Percentiles rank a stretch among this genome's conserved stretches.
Evolutionary conservation across 805 yeast genomes (phyloP).

Genomic region (Huiozyma sinensis): DNA sequence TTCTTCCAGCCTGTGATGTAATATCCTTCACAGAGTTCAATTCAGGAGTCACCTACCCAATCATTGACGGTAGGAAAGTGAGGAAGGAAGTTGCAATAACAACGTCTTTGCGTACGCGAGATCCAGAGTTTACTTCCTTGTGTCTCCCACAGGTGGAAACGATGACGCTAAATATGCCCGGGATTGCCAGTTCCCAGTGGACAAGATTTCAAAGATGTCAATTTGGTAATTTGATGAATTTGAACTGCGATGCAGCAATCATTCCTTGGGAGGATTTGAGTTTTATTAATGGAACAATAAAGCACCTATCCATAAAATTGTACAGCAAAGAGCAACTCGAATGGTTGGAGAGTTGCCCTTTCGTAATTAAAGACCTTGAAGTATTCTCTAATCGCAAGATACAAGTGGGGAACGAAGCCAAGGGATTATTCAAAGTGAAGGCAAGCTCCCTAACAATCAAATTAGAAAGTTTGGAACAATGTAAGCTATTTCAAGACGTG

Average conservation of each 20-base stretch:
- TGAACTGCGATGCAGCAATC: constrained; percentile 9
- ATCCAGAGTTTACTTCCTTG: constrained; percentile 11
- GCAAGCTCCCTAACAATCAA: constrained; percentile 3
- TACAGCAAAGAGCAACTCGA: constrained; percentile 9
- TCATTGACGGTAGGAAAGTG: constrained; percentile 15
- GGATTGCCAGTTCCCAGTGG: constrained; percentile 3
- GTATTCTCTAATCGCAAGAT: neutral
- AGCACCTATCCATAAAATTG: constrained; percentile 5
- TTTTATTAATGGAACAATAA: neutral
- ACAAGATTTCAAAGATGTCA: constrained; percentile 12
- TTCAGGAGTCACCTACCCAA: constrained; percentile 9
- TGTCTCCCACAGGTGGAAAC: constrained; percentile 10
- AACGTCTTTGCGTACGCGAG: constrained; percentile 10
- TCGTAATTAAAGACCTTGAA: constrained; percentile 3
- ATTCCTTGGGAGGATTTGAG: constrained; percentile 16
- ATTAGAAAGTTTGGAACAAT: constrained; percentile 12
- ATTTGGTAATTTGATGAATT: constrained; percentile 8
- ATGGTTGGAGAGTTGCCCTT: constrained; percentile 16
- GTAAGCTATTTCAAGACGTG: constrained; percentile 11
- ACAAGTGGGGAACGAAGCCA: neutral
- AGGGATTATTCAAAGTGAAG: neutral
- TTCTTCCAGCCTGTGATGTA: constrained; percentile 15
- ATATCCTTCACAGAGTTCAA: constrained; percentile 15
- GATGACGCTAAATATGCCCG: constrained; percentile 6
- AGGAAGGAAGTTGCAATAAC: constrained; percentile 7